Conservation (phyloP, 495 filamentous ascomycete species). For the Xylaria grammica region DNA sequence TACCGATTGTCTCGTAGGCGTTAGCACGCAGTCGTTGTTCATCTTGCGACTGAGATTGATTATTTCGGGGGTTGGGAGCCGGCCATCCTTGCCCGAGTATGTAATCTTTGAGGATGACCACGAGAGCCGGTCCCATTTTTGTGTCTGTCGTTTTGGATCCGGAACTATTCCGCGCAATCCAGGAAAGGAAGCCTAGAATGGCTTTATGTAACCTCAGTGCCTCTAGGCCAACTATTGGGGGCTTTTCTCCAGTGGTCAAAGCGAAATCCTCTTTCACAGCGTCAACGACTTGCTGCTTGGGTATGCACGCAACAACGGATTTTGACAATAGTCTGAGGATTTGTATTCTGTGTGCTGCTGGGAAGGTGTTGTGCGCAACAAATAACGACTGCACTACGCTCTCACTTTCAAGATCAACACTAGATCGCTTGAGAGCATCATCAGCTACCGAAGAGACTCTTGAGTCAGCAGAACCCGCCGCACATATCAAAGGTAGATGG, state of each 20-base stretch:
- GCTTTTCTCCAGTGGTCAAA: slow-evolving; percentile 41
- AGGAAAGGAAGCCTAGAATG: slow-evolving; percentile 87
- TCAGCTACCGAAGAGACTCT: slow-evolving; percentile 80
- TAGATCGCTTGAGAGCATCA: slow-evolving; percentile 79
- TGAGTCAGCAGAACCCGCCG: slow-evolving; percentile 80
- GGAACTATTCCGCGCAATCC: slow-evolving; percentile 77
- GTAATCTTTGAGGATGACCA: slow-evolving; percentile 73
- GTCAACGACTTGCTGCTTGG: slow-evolving; percentile 65
- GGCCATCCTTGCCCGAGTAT: slow-evolving; percentile 87
- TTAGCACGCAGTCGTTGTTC: slow-evolving; percentile 71
- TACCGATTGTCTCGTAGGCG: slow-evolving; percentile 84
- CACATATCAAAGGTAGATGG: slow-evolving; percentile 82
- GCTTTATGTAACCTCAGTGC: slow-evolving; percentile 76
- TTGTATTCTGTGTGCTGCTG: slow-evolving; percentile 73
- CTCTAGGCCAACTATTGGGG: slow-evolving; percentile 65
- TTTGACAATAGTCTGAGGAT: slow-evolving; percentile 77
- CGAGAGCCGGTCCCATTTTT: slow-evolving; percentile 69
- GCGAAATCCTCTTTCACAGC: slow-evolving; percentile 70
- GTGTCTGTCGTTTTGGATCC: slow-evolving; percentile 57
- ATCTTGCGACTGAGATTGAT: slow-evolving; percentile 56
- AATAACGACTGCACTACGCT: slow-evolving; percentile 67
- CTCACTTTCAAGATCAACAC: slow-evolving; percentile 73
- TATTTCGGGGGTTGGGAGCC: slow-evolving; percentile 46
- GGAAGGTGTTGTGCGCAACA: slow-evolving; percentile 71
- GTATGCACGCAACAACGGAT: slow-evolving; percentile 68